Percentiles rank a stretch among this genome's conserved stretches.
Evolutionary conservation across 2,329 filamentous ascomycete genomes (phyloP).

Genomic region (Esteya vermicola): DNA sequence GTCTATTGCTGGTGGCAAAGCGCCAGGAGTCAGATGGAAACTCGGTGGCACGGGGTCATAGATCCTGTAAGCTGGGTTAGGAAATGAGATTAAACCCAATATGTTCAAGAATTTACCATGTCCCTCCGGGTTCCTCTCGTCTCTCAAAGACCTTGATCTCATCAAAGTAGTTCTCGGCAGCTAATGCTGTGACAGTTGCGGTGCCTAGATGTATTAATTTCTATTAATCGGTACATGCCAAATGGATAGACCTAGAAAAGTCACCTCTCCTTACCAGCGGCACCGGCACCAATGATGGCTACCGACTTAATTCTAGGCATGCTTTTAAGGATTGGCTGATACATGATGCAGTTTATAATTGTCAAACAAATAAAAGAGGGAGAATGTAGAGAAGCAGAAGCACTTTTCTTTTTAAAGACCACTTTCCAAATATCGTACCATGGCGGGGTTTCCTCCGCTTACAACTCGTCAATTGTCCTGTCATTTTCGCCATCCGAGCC

Average conservation of each 20-base stretch:
- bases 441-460: neutral
- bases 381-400: no score
- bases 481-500: neutral
- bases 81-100: neutral
- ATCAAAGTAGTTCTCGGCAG: conserved; percentile 28
- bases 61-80: conserved; percentile 2
- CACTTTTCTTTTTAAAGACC: no score
- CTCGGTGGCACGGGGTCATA: conserved; percentile 5
- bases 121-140: conserved; percentile 27
- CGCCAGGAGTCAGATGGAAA: conserved; percentile 6
- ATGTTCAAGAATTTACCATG: conserved; percentile 24
- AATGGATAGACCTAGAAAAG: neutral
- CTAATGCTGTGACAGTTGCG: conserved; percentile 29
- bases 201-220: no score
- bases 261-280: conserved; percentile 2
- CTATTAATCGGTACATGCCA: no score
- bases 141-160: conserved; percentile 27
- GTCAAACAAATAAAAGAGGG: no score
- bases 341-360: no score
- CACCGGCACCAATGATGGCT: conserved; percentile 9
- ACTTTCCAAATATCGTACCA: neutral
- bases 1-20: conserved; percentile 6
- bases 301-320: conserved; percentile 8
- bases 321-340: no score
- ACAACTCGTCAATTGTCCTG: neutral